phyloP scores from a whole-genome alignment of 345 rosid genomes.

The Eucalyptus tenuipes region DNA sequence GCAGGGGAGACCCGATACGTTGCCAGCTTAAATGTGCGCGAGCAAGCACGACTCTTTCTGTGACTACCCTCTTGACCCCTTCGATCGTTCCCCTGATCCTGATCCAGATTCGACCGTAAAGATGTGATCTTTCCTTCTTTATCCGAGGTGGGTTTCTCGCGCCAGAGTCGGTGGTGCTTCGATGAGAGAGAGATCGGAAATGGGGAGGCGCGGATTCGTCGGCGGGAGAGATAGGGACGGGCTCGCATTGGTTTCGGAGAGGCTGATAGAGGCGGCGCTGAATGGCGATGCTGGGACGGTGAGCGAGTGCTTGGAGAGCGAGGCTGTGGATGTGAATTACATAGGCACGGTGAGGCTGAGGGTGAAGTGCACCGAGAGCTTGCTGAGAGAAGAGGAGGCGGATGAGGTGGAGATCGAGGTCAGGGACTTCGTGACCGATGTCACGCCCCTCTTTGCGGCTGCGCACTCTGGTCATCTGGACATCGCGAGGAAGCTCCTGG shows the following conservation, averaged over 20 bases:
- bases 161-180: not conserved
- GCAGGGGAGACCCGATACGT: not conserved
- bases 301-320: not conserved
- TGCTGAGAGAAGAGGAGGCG: slow-evolving; percentile 17
- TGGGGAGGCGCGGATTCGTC: not conserved
- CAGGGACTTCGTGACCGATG: slow-evolving; percentile 25
- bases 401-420: slow-evolving; percentile 16
- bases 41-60: not conserved
- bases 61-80: not conserved
- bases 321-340: slow-evolving; percentile 11
- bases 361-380: slow-evolving; percentile 12
- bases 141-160: not conserved
- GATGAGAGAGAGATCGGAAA: not conserved
- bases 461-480: slow-evolving; percentile 17
- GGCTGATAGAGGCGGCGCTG: slow-evolving; percentile 13
- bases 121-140: not conserved
- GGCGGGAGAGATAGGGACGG: slow-evolving; percentile 7
- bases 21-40: not conserved
- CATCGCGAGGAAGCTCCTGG: slow-evolving; percentile 17
- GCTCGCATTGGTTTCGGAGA: not conserved
- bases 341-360: slow-evolving; percentile 18
- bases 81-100: not conserved
- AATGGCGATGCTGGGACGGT: slow-evolving; percentile 12
- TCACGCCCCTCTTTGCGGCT: slow-evolving; percentile 21
- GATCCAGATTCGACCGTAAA: not conserved